Evolutionary conservation across 2,329 filamentous ascomycete genomes (phyloP).

Genomic region (Neopestalotiopsis rosae): DNA sequence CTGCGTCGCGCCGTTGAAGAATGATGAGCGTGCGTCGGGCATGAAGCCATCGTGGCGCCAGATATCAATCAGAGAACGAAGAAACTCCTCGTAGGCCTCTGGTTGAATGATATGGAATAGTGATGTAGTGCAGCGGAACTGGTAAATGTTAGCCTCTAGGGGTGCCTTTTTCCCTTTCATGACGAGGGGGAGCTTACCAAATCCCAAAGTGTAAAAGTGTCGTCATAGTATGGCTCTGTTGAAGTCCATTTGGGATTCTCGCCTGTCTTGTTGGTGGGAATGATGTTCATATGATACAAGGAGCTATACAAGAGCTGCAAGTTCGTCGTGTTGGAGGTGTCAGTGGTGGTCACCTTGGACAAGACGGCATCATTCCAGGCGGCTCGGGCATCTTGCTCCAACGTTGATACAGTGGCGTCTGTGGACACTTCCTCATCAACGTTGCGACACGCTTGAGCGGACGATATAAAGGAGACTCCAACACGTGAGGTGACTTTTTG

Average conservation of each 20-base stretch:
- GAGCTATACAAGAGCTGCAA: constrained; percentile 69
- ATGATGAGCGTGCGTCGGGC: constrained; percentile 70
- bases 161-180: too few relatives aligned
- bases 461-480: constrained; percentile 72
- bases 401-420: constrained; percentile 44
- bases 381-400: constrained; percentile 52
- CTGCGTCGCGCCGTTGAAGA: constrained; percentile 72
- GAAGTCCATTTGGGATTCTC: constrained; percentile 73
- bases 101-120: constrained; percentile 72
- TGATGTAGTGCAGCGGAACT: constrained; percentile 68
- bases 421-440: constrained; percentile 61
- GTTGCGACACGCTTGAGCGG: constrained; percentile 62
- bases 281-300: constrained; percentile 72
- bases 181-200: constrained; percentile 31
- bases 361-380: constrained; percentile 69
- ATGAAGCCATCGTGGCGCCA: constrained; percentile 69
- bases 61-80: constrained; percentile 71
- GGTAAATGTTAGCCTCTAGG: constrained; percentile 36
- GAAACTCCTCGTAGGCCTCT: constrained; percentile 65
- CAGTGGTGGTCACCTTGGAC: constrained; percentile 66
- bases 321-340: constrained; percentile 55
- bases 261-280: constrained; percentile 73
- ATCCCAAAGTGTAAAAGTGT: constrained; percentile 75
- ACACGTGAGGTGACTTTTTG: constrained; percentile 60
- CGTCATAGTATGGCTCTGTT: constrained; percentile 72